A percentile compares a stretch with the other conserved stretches of the same genome.
These are phyloP conservation scores for Amaranthus hypochondriacus DNA, from an alignment of 148 eudicot genomes.

Conservation along the genomic window DNA sequence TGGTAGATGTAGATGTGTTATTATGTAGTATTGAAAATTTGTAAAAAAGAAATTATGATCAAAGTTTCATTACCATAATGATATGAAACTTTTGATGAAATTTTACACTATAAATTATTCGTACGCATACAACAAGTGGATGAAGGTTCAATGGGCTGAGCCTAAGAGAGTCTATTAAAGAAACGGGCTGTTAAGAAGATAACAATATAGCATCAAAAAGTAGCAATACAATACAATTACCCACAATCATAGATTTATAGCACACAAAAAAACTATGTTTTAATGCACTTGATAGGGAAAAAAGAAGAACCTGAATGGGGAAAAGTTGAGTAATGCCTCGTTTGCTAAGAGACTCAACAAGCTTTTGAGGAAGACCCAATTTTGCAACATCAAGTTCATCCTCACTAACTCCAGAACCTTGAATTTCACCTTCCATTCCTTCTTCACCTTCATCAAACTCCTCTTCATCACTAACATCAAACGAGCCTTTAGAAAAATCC, in stretches of 20 bases:
- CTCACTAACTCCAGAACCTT: slow-evolving; percentile 16
- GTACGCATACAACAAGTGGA: too few species aligned
- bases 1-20: too few species aligned
- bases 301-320: slow-evolving; percentile 69
- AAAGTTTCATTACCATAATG: too few species aligned
- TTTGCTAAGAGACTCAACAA: slow-evolving; percentile 51
- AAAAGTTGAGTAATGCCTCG: slow-evolving; percentile 83
- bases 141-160: too few species aligned
- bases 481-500: slow-evolving; percentile 36
- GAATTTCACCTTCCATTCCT: slow-evolving; percentile 27
- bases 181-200: too few species aligned
- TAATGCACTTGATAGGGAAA: not conserved
- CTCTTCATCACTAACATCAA: slow-evolving; percentile 27
- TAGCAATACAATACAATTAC: not conserved
- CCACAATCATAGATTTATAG: not conserved
- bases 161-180: too few species aligned
- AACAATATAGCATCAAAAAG: not conserved
- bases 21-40: too few species aligned
- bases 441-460: slow-evolving; percentile 30
- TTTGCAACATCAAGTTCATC: slow-evolving; percentile 61
- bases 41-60: too few species aligned
- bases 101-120: too few species aligned
- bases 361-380: slow-evolving; percentile 68
- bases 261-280: not conserved
- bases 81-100: too few species aligned